A percentile compares a stretch with the other conserved stretches of the same genome.
phyloP scores from a whole-genome alignment of 495 filamentous ascomycete species.

The Aspergillus affinis region DNA sequence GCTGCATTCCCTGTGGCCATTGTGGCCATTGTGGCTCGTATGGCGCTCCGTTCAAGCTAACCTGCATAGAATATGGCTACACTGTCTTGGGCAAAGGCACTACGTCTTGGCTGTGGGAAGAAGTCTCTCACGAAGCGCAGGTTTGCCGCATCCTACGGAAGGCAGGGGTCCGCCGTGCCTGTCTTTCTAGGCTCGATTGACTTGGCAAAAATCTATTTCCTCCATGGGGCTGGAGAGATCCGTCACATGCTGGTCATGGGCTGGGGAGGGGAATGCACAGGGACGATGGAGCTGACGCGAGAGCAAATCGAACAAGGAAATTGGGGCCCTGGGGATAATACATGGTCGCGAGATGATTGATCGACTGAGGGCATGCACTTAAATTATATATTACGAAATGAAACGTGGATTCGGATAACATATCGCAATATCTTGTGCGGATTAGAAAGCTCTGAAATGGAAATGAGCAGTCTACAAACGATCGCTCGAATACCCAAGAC shows the following conservation, averaged over 20 bases:
- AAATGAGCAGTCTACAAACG: no score
- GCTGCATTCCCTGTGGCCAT: conserved; percentile 20
- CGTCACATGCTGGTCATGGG: conserved; percentile 47
- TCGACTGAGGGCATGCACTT: no score
- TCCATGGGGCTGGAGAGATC: conserved; percentile 38
- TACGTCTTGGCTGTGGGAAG: conserved; percentile 24
- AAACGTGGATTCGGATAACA: no score
- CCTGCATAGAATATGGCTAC: conserved; percentile 40
- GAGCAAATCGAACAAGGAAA: conserved; percentile 12
- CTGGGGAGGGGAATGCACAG: conserved; percentile 36
- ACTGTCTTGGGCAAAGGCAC: conserved; percentile 50
- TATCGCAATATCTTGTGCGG: no score
- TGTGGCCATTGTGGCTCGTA: conserved; percentile 22
- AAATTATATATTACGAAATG: no score
- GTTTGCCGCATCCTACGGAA: conserved; percentile 38
- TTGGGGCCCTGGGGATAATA: conserved; percentile 8
- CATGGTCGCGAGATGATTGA: no score
- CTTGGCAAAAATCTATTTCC: conserved; percentile 32
- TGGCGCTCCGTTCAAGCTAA: conserved; percentile 35
- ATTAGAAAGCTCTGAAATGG: no score
- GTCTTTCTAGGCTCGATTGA: conserved; percentile 46
- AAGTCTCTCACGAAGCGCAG: conserved; percentile 40
- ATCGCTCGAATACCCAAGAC: no score
- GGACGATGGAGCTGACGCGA: conserved; percentile 13
- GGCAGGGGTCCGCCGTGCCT: conserved; percentile 39